A percentile compares a stretch with the other conserved stretches of the same genome.
These are phyloP conservation scores for Starmerella vaccinii DNA, from an alignment of 805 yeast species.

Conservation along the genomic window DNA sequence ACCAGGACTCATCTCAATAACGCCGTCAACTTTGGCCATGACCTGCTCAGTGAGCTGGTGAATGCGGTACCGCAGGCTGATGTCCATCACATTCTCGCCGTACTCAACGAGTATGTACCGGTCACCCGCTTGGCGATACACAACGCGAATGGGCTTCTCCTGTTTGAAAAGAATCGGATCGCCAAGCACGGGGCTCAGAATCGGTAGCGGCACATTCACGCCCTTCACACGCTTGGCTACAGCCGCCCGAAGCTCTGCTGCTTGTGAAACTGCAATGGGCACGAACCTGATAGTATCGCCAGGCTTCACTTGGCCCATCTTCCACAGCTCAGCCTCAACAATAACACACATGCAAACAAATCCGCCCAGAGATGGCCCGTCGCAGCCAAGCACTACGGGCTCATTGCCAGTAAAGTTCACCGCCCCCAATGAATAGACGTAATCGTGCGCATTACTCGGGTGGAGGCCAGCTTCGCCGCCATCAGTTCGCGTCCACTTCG, in stretches of 20 bases:
- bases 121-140: constrained; percentile 95
- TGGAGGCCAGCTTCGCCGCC: constrained; percentile 98
- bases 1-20: constrained; percentile 94
- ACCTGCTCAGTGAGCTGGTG: constrained; percentile 72
- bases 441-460: constrained; percentile 98
- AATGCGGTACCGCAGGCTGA: constrained; percentile 75
- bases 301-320: constrained; percentile 94
- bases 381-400: constrained; percentile 92
- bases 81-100: constrained; percentile 79
- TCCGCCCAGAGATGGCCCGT: constrained; percentile 96
- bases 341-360: constrained; percentile 96
- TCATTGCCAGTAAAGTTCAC: constrained; percentile 98
- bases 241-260: constrained; percentile 48
- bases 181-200: constrained; percentile 39
- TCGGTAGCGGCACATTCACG: constrained; percentile 21
- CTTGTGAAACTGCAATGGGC: constrained; percentile 61
- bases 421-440: constrained; percentile 92
- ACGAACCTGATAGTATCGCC: constrained; percentile 77
- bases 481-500: constrained; percentile 88
- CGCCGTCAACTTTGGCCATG: constrained; percentile 54
- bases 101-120: constrained; percentile 84
- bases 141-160: constrained; percentile 56
- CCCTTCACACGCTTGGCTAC: constrained; percentile 43
- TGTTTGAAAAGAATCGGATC: constrained; percentile 54
- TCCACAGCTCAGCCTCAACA: constrained; percentile 95